phyloP scores from a whole-genome alignment of 768 basidiomycete genomes.

The Russula ochroleuca region DNA sequence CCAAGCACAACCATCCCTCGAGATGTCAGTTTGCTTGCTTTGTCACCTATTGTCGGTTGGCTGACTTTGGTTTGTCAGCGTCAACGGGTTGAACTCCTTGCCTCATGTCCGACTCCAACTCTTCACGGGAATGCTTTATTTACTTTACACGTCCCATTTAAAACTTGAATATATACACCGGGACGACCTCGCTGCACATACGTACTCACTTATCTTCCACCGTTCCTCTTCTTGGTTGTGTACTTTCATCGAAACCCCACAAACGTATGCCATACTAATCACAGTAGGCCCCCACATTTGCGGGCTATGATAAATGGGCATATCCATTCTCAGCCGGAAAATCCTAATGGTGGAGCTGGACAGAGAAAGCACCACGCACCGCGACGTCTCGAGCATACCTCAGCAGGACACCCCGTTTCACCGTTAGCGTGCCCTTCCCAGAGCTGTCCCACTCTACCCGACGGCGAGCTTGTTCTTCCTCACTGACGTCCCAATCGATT shows the following conservation, averaged over 20 bases:
- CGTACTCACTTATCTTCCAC: not conserved
- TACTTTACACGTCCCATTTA: not conserved
- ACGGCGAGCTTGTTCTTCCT: slow-evolving; percentile 59
- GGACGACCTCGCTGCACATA: not conserved
- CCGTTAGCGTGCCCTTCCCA: slow-evolving; percentile 58
- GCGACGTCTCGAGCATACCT: slow-evolving; percentile 85
- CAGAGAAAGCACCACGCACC: slow-evolving; percentile 40
- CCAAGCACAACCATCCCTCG: slow-evolving; percentile 6
- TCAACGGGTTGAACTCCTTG: not conserved
- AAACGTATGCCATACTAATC: slow-evolving; percentile 42
- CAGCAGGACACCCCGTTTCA: slow-evolving; percentile 68
- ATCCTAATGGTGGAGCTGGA: not conserved
- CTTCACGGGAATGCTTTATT: not conserved
- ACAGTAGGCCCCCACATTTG: slow-evolving; percentile 76
- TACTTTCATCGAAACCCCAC: not conserved
- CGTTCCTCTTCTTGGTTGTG: not conserved
- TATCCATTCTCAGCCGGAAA: slow-evolving; percentile 7
- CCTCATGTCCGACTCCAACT: not conserved
- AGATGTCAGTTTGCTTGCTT: slow-evolving; percentile 1
- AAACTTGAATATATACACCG: not conserved
- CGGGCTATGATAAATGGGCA: slow-evolving; percentile 49
- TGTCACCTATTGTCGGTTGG: not conserved
- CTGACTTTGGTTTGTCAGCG: slow-evolving; percentile 13
- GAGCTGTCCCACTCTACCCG: slow-evolving; percentile 66
- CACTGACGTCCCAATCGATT: slow-evolving; percentile 70